Evolutionary conservation across 2,329 filamentous ascomycete species (phyloP), one percentile per base, ranked within the genome.

Genomic region (Neopestalotiopsis rosae): DNA sequence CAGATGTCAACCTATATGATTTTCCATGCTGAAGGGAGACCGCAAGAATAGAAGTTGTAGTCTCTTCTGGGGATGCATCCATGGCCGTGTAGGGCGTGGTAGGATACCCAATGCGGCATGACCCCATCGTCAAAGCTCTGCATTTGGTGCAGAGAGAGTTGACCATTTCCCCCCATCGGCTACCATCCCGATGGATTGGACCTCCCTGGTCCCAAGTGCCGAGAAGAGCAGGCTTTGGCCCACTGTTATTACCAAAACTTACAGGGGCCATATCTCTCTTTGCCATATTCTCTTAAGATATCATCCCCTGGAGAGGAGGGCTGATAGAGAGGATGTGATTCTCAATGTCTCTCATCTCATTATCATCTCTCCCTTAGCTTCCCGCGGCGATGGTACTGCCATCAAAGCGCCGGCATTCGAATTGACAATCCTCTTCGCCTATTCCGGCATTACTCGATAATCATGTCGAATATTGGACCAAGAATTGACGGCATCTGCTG

Each of bases 401-500:
- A 34, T 30, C 57, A 9, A 61, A 17, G 32, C 20, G 40, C n/a
- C 24, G 24, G 63, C 13, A n/a, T 42, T 5, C 40, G 12, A 28
- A 20, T 20, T 30, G 34, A 40, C n/a, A 28, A 58, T 40, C n/a
- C 28, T 45, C 38, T 14, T 30, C 49, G 10, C 38, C 28, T 12
- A 17, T 4, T 40, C 28, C n/a, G 3, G 17, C 20, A 59, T 17
- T 49, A 0, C 1, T 14, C 3, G 12, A 38, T 7, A 17, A 61
- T 12, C 13, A 67, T 67, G 65, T 61, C 65, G 4, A 67, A 67
- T 38, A 49, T 65, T n/a, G 62, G 69, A 20, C 66, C 66, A 28
- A 32, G 28, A n/a, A 63, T 70, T 20, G 38, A 65, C 30, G 66
- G 66, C 9, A 42, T 66, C 28, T 63, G 56, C 57, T 70, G 69